Base-by-base conservation (phyloP, 2,329 filamentous ascomycete genomes). In the Penicillium olsonii region DNA sequence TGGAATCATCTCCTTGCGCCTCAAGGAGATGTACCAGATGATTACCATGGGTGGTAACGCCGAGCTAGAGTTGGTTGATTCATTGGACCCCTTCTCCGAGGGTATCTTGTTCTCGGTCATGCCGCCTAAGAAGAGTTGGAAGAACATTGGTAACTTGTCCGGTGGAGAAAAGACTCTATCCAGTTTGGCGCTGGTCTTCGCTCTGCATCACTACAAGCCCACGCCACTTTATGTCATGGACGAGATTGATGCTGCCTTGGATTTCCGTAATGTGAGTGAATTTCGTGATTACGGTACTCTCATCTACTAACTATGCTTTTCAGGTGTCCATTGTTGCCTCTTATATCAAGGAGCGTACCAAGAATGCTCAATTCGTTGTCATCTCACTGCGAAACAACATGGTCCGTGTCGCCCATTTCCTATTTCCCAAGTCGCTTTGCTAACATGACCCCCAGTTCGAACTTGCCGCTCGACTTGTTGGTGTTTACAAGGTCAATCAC, bases 11-110 rank as follows among this genome's bases (percentile, higher is more conserved):
- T 97, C 92, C 1, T 79, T 96, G 19, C 88, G 92, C 1, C 80
- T 99, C 38, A 99, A 99, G 77, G 94, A 99, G 68, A 99, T 99
- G 94, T 99, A 99, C 75, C 94, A 99, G 70, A 96, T 99, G 92
- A 99, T 99, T 69, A 99, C 94, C 18, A 97, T 99, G 91, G 94
- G 94, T 54, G 94, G 94, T 48, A 99, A 99, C 64, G 94, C 94
- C 0, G 94, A 99, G 75, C 83, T 99, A 11, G 95, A 99, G 71
- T 84, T 99, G 19, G 94, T 99, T 34, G 94, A 99, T 75, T 92
- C 87, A 15, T 78, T 99, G 2, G 95, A 99, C 69, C 94, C 94
- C 0, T 99, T 99, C 78, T 91, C 88, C 6, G 94, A 99, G 72
- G 94, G 94, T 20, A 97, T 99, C 55, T 71, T 96, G 40, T 99